Percentiles rank a stretch among this genome's conserved stretches.
phyloP scores from a whole-genome alignment of 345 rosid species.

The Sonneratia caseolaris region DNA sequence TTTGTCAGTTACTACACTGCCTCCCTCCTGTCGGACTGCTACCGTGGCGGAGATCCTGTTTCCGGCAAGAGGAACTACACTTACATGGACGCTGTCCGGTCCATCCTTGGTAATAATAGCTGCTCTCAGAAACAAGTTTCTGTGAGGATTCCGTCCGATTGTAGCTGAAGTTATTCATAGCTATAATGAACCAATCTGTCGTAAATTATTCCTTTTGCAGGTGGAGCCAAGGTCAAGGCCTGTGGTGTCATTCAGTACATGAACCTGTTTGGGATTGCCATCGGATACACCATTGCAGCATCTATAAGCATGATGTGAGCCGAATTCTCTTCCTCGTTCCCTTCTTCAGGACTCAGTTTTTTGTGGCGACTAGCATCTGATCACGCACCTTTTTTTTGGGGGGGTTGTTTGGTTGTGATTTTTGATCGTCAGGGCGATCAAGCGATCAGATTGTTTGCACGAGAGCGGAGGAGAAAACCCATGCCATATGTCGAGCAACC shows the following conservation, averaged over 20 bases:
- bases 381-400: too few relatives aligned
- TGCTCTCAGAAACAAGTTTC: neutral
- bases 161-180: neutral
- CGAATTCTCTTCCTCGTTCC: neutral
- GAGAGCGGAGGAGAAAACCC: conserved; percentile 50
- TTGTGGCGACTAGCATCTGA: too few relatives aligned
- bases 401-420: neutral
- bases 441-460: conserved; percentile 70
- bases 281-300: conserved; percentile 75
- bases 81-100: conserved; percentile 65
- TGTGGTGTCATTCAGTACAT: conserved; percentile 63
- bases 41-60: conserved; percentile 47
- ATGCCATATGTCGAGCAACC: conserved; percentile 55
- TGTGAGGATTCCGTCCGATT: neutral
- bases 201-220: conserved; percentile 15
- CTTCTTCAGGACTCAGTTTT: neutral
- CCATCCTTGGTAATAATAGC: conserved; percentile 46
- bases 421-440: conserved; percentile 51
- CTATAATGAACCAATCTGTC: neutral
- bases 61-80: conserved; percentile 70
- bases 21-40: conserved; percentile 56
- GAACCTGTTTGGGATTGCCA: conserved; percentile 55
- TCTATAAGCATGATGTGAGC: conserved; percentile 75
- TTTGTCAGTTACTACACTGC: conserved; percentile 60
- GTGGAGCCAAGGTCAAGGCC: conserved; percentile 54